These are phyloP conservation scores for Peterozyma xylosa DNA, from an alignment of 805 yeast species.

Conservation along the genomic window DNA sequence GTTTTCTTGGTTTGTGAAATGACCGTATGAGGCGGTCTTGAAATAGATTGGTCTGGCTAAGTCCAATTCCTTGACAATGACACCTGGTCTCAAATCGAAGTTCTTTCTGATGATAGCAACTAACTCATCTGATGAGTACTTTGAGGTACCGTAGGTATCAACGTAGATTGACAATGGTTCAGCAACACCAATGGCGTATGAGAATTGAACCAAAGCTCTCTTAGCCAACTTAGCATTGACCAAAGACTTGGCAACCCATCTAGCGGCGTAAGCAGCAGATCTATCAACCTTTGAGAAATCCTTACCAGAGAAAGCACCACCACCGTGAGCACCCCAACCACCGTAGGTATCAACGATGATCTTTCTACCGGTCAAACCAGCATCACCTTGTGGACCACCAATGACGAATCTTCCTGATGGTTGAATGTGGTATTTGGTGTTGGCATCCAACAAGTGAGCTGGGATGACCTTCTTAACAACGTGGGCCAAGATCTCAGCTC, in stretches of 20 bases:
- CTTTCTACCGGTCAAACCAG: slow-evolving; percentile 99
- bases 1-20: slow-evolving; percentile 98
- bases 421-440: slow-evolving; percentile 96
- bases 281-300: slow-evolving; percentile 99
- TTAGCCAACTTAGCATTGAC: slow-evolving; percentile 91
- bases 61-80: slow-evolving; percentile 90
- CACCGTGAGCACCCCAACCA: slow-evolving; percentile 99
- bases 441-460: slow-evolving; percentile 81
- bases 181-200: slow-evolving; percentile 99
- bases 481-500: slow-evolving; percentile 69
- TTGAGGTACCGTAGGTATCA: slow-evolving; percentile 97
- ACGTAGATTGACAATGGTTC: slow-evolving; percentile 97
- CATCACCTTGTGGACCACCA: slow-evolving; percentile 99
- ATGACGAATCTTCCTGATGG: slow-evolving; percentile 99
- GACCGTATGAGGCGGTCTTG: slow-evolving; percentile 99
- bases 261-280: slow-evolving; percentile 99
- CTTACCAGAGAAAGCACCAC: slow-evolving; percentile 99
- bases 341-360: slow-evolving; percentile 99
- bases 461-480: slow-evolving; percentile 91
- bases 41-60: slow-evolving; percentile 98
- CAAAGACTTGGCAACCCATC: slow-evolving; percentile 99
- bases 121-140: slow-evolving; percentile 80
- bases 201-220: slow-evolving; percentile 97
- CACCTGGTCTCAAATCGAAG: slow-evolving; percentile 99
- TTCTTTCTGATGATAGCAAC: slow-evolving; percentile 87